Percentiles rank a stretch among this genome's conserved stretches.
These are phyloP conservation scores for Candolleomyces eurysporus DNA, from an alignment of 768 basidiomycete species.

Conservation along the genomic window DNA sequence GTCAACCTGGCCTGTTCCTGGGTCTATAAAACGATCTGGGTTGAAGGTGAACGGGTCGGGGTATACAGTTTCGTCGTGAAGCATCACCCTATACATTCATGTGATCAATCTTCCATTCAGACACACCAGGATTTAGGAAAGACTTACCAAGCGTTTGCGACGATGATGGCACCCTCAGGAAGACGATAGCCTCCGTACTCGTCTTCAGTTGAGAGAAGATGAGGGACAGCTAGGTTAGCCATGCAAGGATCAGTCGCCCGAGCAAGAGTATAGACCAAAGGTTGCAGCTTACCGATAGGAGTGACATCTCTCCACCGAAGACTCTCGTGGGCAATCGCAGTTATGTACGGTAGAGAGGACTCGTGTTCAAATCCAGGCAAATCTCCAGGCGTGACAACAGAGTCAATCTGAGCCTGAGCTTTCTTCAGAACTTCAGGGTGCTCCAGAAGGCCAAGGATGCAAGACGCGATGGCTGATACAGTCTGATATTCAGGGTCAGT, in stretches of 20 bases:
- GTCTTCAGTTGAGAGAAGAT: slow-evolving; percentile 22
- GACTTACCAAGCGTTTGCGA: slow-evolving; percentile 31
- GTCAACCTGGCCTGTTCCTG: slow-evolving; percentile 21
- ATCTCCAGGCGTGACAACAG: slow-evolving; percentile 24
- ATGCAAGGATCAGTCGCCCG: not conserved
- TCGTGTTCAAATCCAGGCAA: slow-evolving; percentile 31
- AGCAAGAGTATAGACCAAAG: not conserved
- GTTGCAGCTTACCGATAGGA: slow-evolving; percentile 19
- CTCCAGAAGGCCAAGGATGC: slow-evolving; percentile 11
- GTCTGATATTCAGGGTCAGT: not conserved
- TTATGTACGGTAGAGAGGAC: slow-evolving; percentile 26
- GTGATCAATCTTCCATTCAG: not conserved
- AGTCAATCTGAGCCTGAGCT: slow-evolving; percentile 34
- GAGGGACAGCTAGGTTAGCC: slow-evolving; percentile 16
- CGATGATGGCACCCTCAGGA: slow-evolving; percentile 29
- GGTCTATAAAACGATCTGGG: slow-evolving; percentile 37
- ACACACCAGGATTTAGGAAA: not conserved
- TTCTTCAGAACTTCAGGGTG: slow-evolving; percentile 20
- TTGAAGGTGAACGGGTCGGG: slow-evolving; percentile 39
- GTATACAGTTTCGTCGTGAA: slow-evolving; percentile 36
- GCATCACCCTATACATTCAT: slow-evolving; percentile 34
- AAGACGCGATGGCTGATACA: slow-evolving; percentile 9
- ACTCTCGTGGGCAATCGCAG: slow-evolving; percentile 27
- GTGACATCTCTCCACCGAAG: slow-evolving; percentile 26
- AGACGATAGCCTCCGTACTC: slow-evolving; percentile 29